Evolutionary conservation across 768 basidiomycete genomes (phyloP).

Genomic region (Antrodiella citrinella): DNA sequence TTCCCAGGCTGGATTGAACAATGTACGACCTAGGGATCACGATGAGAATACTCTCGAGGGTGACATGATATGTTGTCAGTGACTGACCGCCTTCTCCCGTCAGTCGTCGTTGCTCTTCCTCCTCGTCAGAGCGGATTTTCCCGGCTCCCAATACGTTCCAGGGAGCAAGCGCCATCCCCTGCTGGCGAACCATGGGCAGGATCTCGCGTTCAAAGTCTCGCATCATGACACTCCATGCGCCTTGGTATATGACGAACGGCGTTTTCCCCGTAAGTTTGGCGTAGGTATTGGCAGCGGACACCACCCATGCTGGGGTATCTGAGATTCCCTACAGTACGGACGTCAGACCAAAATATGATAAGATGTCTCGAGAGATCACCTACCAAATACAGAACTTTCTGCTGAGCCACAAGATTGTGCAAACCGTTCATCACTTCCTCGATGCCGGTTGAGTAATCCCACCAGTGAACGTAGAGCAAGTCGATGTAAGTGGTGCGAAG

Average conservation of each 20-base stretch:
- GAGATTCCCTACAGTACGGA: slow-evolving; percentile 12
- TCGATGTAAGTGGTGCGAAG: slow-evolving; percentile 33
- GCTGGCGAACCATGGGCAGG: slow-evolving; percentile 23
- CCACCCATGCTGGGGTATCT: slow-evolving; percentile 30
- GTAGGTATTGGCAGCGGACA: slow-evolving; percentile 30
- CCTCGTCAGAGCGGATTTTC: slow-evolving; percentile 30
- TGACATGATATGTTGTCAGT: no score
- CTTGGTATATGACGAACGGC: slow-evolving; percentile 37
- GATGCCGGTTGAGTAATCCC: slow-evolving; percentile 31
- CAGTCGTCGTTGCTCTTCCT: slow-evolving; percentile 24
- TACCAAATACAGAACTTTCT: slow-evolving; percentile 30
- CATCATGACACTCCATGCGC: slow-evolving; percentile 22
- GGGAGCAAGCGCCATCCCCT: slow-evolving; percentile 32
- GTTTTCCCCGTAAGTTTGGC: slow-evolving; percentile 29
- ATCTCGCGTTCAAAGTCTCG: slow-evolving; percentile 39
- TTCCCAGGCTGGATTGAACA: slow-evolving; percentile 28
- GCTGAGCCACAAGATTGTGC: slow-evolving; percentile 27
- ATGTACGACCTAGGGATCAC: slow-evolving; percentile 29
- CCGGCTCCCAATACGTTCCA: slow-evolving; percentile 36
- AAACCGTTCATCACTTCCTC: slow-evolving; percentile 32
- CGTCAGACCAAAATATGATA: not conserved
- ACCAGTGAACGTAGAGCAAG: no score
- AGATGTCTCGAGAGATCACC: not conserved
- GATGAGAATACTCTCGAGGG: no score
- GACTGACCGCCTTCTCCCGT: slow-evolving; percentile 30